Percentiles rank a stretch among this genome's conserved stretches.
Evolutionary conservation across 129 eudicot species (phyloP).

Genomic region (Flaveria brownii): DNA sequence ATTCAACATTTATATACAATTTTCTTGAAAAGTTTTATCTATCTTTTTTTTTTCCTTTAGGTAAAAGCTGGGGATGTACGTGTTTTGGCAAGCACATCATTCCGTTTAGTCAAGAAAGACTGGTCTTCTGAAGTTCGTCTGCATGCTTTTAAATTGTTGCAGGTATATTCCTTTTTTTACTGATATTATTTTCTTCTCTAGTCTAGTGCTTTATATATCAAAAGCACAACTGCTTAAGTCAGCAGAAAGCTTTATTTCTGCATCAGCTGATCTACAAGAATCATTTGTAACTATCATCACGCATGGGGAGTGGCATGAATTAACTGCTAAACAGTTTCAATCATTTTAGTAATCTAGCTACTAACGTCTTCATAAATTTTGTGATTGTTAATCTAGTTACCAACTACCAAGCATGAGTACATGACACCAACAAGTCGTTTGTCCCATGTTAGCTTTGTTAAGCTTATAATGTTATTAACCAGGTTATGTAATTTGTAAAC

Average conservation of each 20-base stretch:
- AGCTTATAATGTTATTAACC: background rate
- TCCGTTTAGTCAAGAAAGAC: slow-evolving; percentile 79
- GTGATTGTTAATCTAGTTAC: background rate
- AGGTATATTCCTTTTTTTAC: slow-evolving; percentile 51
- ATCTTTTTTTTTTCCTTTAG: slow-evolving; percentile 40
- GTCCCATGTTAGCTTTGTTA: background rate
- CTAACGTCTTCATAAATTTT: slow-evolving; percentile 2
- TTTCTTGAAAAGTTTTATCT: slow-evolving; percentile 7
- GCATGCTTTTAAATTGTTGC: slow-evolving; percentile 92
- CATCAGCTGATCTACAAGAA: slow-evolving; percentile 2
- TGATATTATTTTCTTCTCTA: slow-evolving; percentile 11
- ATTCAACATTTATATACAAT: background rate
- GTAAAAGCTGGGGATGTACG: slow-evolving; percentile 93
- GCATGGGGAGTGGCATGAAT: slow-evolving; percentile 1
- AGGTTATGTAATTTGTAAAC: background rate
- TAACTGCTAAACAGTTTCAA: background rate
- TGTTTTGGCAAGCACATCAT: slow-evolving; percentile 77
- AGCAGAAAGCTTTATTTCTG: background rate
- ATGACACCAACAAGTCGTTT: background rate
- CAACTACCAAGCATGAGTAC: background rate
- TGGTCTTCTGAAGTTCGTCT: slow-evolving; percentile 93
- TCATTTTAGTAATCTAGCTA: background rate
- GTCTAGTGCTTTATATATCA: background rate
- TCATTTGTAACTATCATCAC: background rate
- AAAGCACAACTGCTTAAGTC: background rate